Evolutionary conservation across 164 flowering plant genomes (phyloP), one percentile per base, ranked within the genome.

Genomic region (Nymphaea thermarum): DNA sequence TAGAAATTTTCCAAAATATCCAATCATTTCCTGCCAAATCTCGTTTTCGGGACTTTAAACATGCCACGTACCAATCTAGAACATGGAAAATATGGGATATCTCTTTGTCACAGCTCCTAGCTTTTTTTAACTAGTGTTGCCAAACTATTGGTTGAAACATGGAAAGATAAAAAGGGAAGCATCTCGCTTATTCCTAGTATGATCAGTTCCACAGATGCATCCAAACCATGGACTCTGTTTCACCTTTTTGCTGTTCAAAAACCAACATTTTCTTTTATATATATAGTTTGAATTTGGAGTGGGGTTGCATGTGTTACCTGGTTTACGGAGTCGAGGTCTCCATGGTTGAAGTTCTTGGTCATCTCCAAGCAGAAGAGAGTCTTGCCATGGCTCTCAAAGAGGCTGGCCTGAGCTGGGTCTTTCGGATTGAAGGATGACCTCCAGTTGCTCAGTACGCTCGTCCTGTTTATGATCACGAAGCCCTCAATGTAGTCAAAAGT

Each of bases 401-500:
- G 77, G 73, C 84, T 84, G 42, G 93, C 96, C 77, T 77, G 86
- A 73, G 82, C 63, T 41, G 96, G 89, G 67, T 89, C 85, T 72
- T 79, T 82, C 53, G 95, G 87, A 60, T 79, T 78, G 78, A 90
- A 87, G 65, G 91, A 84, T 8, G 91, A 81, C 78, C 91, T 82
- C 98, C 96, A 90, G 80, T 79, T 85, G 63, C 88, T 86, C 44
- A 88, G 79, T n/a, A 93, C 75, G 44, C 90, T 90, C 2, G 93
- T 89, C 79, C 82, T 80, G 77, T 90, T 93, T 74, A 89, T 90
- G 16, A 83, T 76, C 6, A 88, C 96, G 63, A 88, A 87, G 53
- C 98, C 98, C 82, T 93, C 98, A 44, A 91, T 74, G 71, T 93
- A 93, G 77, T 93, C 95, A 60, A 93, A 89, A 14, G 88, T 71